Percentiles rank a stretch among this genome's conserved stretches.
Evolutionary conservation across 371 early-diverging fungal species (phyloP).

Genomic region (Lichtheimia ramosa): DNA sequence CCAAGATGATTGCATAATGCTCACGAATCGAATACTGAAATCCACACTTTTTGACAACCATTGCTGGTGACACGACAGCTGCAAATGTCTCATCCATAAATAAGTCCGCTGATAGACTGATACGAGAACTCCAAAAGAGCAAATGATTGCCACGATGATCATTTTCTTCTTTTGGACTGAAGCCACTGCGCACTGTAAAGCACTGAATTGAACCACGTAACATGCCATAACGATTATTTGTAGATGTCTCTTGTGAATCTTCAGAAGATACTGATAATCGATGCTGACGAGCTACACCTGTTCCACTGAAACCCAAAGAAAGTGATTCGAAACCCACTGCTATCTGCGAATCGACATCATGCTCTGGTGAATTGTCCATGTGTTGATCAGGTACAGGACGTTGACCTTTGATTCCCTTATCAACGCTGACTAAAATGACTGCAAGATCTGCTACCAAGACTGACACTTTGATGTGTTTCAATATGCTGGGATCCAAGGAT

Average conservation of each 20-base stretch:
- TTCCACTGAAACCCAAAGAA: conserved; percentile 25
- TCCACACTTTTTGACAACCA: conserved; percentile 33
- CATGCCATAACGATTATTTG: conserved; percentile 8
- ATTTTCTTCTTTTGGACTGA: conserved; percentile 5
- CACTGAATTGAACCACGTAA: conserved; percentile 3
- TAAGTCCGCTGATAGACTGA: conserved; percentile 22
- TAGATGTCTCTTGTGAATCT: neutral
- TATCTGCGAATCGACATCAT: conserved; percentile 17
- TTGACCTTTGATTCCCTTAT: conserved; percentile 30
- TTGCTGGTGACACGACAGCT: conserved; percentile 10
- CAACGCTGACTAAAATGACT: conserved; percentile 20
- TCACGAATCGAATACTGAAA: conserved; percentile 24
- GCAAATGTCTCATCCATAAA: neutral
- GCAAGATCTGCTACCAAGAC: neutral
- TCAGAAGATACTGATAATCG: conserved; percentile 1
- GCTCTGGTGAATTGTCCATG: conserved; percentile 40
- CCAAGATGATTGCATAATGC: conserved; percentile 32
- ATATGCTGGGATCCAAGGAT: too few species aligned
- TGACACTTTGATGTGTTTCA: conserved; percentile 10
- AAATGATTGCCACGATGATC: conserved; percentile 8
- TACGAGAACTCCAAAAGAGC: conserved; percentile 34
- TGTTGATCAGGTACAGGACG: conserved; percentile 26
- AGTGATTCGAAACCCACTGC: conserved; percentile 13
- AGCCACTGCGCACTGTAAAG: conserved; percentile 13
- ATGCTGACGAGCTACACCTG: conserved; percentile 9